Conservation (phyloP, 2,329 filamentous ascomycete genomes). For the Sporothrix globosa region DNA sequence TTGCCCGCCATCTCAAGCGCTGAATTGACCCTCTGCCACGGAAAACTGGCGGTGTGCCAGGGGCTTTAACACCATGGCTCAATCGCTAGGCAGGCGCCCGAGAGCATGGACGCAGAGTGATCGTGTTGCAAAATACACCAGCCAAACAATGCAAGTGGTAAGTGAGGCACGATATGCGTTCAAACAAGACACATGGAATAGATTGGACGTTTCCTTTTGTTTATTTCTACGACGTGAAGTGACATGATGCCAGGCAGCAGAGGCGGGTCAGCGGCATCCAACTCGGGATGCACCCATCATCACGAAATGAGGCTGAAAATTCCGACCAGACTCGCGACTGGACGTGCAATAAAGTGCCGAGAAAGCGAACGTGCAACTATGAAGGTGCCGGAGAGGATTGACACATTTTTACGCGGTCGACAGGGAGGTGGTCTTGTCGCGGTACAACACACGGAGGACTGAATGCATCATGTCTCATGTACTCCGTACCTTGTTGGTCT, state of each 20-base stretch:
- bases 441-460: too few species aligned
- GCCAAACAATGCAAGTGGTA: not conserved
- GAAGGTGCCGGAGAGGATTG: not conserved
- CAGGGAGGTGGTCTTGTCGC: too few species aligned
- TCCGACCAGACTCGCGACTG: not conserved
- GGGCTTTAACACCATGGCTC: not conserved
- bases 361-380: not conserved
- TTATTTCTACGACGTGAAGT: not conserved
- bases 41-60: constrained; percentile 1
- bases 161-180: too few species aligned
- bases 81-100: not conserved
- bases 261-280: not conserved
- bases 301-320: not conserved
- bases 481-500: too few species aligned
- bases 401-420: too few species aligned
- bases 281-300: not conserved
- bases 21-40: not conserved
- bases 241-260: not conserved
- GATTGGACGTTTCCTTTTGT: not conserved
- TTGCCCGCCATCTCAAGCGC: constrained; percentile 3
- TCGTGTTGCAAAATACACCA: not conserved
- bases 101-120: not conserved
- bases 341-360: not conserved
- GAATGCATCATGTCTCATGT: too few species aligned
- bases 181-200: not conserved